Base-by-base conservation (phyloP, 345 rosid species). In the Eucalyptus polybractea region DNA sequence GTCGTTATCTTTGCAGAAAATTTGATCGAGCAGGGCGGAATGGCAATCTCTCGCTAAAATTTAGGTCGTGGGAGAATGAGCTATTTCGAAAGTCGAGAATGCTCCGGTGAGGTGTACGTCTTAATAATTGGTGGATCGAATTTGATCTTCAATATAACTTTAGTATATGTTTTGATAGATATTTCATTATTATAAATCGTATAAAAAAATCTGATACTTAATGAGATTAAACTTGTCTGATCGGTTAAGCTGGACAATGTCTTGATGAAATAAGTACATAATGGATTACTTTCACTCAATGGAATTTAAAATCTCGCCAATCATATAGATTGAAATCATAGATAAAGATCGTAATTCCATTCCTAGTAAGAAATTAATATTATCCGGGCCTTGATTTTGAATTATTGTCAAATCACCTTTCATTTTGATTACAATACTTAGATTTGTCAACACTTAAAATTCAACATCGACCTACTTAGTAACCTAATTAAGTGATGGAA, bases 131-230 rank as follows among this genome's bases (percentile, higher is more conserved):
- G 31, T 5, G 29, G 15, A 60, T 60, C 14, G 7, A 60, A 60
- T 60, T 62, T 4, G 4, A 29, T 27, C 69, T 62, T 27, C 2
- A 3, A 27, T 62, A 6, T 15, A n/a, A n/a, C 10, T 7, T 2
- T 7, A 2, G 5, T 10, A 0, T 3, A 6, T 76, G 2, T 40
- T 40, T 76, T 0, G 2, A 40, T 2, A 3, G 6, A 7, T 37
- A 37, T 76, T 76, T 40, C 3, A 40, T 5, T 2, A 0, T 0
- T 37, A 2, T 1, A 72, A 37, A 19, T 19, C 17, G 3, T 5
- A 72, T 6, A 72, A 72, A 72, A 6, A 33, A 37, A 37, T 53
- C 24, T 1, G 3, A 24, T 3, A 10, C 83, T 76, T 76, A 21
- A 76, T 76, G 45, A 76, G 15, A 76, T 76, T 21, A 76, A 76